Evolutionary conservation across 164 flowering plant species (phyloP).

Genomic region (Annona cherimola): DNA sequence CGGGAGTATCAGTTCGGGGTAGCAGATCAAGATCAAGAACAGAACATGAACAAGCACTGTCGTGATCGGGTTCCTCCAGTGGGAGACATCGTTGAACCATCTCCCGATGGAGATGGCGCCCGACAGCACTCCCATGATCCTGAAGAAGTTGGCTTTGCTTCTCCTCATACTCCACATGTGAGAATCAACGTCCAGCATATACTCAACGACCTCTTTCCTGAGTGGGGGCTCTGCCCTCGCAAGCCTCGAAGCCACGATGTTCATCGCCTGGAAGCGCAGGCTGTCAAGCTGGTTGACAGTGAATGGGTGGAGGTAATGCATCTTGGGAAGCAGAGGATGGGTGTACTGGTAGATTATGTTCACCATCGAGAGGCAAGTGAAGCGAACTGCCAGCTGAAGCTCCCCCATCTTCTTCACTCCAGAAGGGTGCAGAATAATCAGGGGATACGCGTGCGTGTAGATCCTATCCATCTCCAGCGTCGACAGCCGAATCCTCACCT

Average conservation of each 20-base stretch:
- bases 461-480: slow-evolving; percentile 40
- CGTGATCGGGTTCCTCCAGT: slow-evolving; percentile 52
- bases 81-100: slow-evolving; percentile 40
- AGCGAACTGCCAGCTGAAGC: slow-evolving; percentile 44
- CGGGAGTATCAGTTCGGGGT: slow-evolving; percentile 53
- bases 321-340: slow-evolving; percentile 47
- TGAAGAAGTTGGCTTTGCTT: slow-evolving; percentile 60
- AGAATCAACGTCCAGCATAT: slow-evolving; percentile 55
- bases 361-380: slow-evolving; percentile 39
- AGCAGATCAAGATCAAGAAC: slow-evolving; percentile 44
- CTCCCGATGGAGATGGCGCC: slow-evolving; percentile 29
- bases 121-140: slow-evolving; percentile 42
- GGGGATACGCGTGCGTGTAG: slow-evolving; percentile 49
- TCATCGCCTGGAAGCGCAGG: slow-evolving; percentile 48
- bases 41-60: slow-evolving; percentile 48
- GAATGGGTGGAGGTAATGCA: slow-evolving; percentile 52
- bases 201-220: slow-evolving; percentile 55
- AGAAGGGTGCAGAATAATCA: slow-evolving; percentile 45
- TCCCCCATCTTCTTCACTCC: slow-evolving; percentile 64
- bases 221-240: slow-evolving; percentile 54
- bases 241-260: slow-evolving; percentile 43
- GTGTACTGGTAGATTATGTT: slow-evolving; percentile 39
- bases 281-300: slow-evolving; percentile 50
- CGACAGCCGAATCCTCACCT: slow-evolving; percentile 49
- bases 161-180: slow-evolving; percentile 63